Percentiles rank a stretch among this genome's conserved stretches.
phyloP scores from a whole-genome alignment of 129 eudicot genomes.

The Tagetes patula region DNA sequence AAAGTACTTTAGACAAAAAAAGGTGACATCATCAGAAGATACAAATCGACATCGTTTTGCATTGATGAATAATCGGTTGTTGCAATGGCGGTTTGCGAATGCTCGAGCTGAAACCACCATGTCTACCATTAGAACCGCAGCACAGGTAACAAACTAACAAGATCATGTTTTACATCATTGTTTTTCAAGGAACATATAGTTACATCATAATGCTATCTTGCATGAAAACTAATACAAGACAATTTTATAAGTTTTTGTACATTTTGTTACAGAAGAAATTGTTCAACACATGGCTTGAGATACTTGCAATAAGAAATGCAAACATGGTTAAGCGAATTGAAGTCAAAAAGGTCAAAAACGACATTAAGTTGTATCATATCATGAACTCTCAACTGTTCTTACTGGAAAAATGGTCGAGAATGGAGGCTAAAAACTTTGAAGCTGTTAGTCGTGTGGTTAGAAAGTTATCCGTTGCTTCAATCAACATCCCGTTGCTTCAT shows the following conservation, averaged over 20 bases:
- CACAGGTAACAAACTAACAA: conserved; percentile 46
- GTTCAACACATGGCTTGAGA: conserved; percentile 60
- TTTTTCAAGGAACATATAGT: background rate
- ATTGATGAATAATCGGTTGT: conserved; percentile 49
- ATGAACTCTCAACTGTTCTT: conserved; percentile 49
- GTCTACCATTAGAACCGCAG: conserved; percentile 35
- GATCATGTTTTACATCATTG: background rate
- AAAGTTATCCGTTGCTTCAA: conserved; percentile 61
- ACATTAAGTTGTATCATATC: conserved; percentile 46
- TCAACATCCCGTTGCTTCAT: conserved; percentile 58
- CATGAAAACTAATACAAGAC: too few species aligned
- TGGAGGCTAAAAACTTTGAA: conserved; percentile 72
- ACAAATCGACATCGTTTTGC: conserved; percentile 40
- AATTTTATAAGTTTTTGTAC: background rate
- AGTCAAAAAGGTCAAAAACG: conserved; percentile 48
- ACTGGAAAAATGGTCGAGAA: conserved; percentile 61
- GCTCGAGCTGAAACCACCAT: conserved; percentile 60
- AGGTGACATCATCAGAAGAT: conserved; percentile 39
- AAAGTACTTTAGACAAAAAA: conserved; percentile 66
- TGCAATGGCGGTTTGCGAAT: conserved; percentile 91
- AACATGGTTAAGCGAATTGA: conserved; percentile 47
- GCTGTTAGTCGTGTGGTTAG: conserved; percentile 73
- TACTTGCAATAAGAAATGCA: conserved; percentile 44
- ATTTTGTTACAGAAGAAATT: conserved; percentile 45
- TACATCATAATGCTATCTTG: too few species aligned